Percentiles rank a stretch among this genome's conserved stretches.
Conservation (phyloP, 2,329 filamentous ascomycete species). For the Sporothrix schenckii region DNA sequence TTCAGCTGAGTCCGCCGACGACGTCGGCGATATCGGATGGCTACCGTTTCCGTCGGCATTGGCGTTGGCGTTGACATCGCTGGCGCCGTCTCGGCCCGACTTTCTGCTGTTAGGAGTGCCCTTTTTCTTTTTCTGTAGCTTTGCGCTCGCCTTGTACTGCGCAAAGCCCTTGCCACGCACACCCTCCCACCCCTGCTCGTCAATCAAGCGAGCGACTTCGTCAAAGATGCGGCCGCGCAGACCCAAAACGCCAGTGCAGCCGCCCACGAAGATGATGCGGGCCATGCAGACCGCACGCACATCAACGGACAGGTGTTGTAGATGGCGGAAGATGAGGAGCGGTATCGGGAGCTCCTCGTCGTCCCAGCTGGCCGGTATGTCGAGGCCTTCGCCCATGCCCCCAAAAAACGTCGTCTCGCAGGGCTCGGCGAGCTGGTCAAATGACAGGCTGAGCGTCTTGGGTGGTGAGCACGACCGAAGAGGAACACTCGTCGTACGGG, state of each 20-base stretch:
- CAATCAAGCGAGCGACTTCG: slow-evolving; percentile 70
- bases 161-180: slow-evolving; percentile 71
- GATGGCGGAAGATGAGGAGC: slow-evolving; percentile 71
- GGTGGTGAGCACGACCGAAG: slow-evolving; percentile 55
- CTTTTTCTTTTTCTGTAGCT: slow-evolving; percentile 42
- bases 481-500: slow-evolving; percentile 43
- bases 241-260: slow-evolving; percentile 76
- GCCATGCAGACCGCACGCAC: slow-evolving; percentile 84
- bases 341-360: slow-evolving; percentile 84
- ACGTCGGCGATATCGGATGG: slow-evolving; percentile 17
- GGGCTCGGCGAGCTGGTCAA: slow-evolving; percentile 70
- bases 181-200: slow-evolving; percentile 73
- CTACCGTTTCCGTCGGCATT: slow-evolving; percentile 2
- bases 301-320: slow-evolving; percentile 78
- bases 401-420: slow-evolving; percentile 77
- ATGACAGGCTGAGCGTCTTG: slow-evolving; percentile 65
- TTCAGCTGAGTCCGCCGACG: not conserved
- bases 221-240: slow-evolving; percentile 75
- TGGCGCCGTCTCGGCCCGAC: slow-evolving; percentile 38
- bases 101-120: not conserved
- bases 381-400: slow-evolving; percentile 40
- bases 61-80: slow-evolving; percentile 22
- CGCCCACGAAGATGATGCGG: slow-evolving; percentile 83
- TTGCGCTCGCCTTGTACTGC: slow-evolving; percentile 52
- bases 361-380: slow-evolving; percentile 65